Evolutionary conservation across 2,329 filamentous ascomycete genomes (phyloP).

Genomic region (Hypomyces perniciosus): DNA sequence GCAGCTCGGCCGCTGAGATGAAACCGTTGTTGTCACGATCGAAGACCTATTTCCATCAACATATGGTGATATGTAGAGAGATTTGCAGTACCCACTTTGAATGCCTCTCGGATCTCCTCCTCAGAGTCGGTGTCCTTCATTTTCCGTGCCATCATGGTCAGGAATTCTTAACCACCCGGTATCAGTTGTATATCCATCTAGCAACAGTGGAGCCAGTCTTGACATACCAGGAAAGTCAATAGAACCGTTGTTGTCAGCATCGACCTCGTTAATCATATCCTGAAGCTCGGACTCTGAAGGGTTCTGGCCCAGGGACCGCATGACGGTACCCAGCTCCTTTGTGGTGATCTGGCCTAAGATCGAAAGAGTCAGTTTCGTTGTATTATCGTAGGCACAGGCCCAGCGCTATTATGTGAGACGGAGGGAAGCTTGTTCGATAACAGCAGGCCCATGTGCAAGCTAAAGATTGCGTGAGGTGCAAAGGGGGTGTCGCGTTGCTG

Average conservation of each 20-base stretch:
- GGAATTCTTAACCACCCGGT: constrained; percentile 56
- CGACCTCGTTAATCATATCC: constrained; percentile 93
- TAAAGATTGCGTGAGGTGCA: neutral
- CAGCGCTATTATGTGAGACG: neutral
- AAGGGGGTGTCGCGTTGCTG: constrained; percentile 1
- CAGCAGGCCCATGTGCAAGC: neutral
- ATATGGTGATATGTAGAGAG: neutral
- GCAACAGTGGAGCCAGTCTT: neutral
- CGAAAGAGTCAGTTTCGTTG: constrained; percentile 1
- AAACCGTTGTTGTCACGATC: constrained; percentile 90
- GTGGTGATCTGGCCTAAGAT: constrained; percentile 77
- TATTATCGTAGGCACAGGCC: neutral
- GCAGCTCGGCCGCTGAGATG: constrained; percentile 81
- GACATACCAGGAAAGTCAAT: constrained; percentile 81
- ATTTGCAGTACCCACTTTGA: constrained; percentile 56
- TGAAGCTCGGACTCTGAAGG: constrained; percentile 84
- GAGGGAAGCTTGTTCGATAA: neutral
- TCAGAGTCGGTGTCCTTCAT: constrained; percentile 93
- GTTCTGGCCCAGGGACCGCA: constrained; percentile 86
- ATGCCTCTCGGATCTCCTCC: constrained; percentile 83
- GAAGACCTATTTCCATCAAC: constrained; percentile 51
- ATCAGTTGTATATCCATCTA: constrained; percentile 1
- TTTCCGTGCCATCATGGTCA: constrained; percentile 91
- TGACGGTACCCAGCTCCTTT: constrained; percentile 84
- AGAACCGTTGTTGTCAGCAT: constrained; percentile 87